Conservation (phyloP, 2,329 filamentous ascomycete species). For the Penicillium sp. region DNA sequence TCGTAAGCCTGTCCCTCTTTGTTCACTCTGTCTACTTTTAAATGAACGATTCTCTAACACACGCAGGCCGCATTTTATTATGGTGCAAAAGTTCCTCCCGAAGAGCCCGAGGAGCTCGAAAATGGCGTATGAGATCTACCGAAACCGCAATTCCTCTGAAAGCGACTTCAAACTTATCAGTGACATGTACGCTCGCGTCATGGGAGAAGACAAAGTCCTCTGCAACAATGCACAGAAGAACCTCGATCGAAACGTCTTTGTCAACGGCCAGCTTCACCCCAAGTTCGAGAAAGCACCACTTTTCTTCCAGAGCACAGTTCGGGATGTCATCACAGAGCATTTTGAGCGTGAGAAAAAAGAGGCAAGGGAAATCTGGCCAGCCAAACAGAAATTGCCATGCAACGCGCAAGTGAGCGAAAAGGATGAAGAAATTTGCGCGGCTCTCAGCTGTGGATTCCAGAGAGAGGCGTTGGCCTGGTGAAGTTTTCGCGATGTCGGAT, state of each 20-base stretch:
- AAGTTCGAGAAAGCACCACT: slow-evolving; percentile 58
- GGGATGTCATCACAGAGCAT: slow-evolving; percentile 51
- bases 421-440: slow-evolving; percentile 26
- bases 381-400: slow-evolving; percentile 29
- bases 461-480: slow-evolving; percentile 27
- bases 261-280: slow-evolving; percentile 63
- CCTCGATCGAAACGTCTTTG: slow-evolving; percentile 59
- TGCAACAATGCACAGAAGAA: slow-evolving; percentile 60
- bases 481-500: no score
- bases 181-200: slow-evolving; percentile 61
- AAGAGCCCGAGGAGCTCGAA: slow-evolving; percentile 49
- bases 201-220: slow-evolving; percentile 63
- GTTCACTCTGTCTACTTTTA: not conserved
- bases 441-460: slow-evolving; percentile 23
- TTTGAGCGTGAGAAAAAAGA: slow-evolving; percentile 47
- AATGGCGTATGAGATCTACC: slow-evolving; percentile 63
- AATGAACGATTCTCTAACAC: slow-evolving; percentile 29
- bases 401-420: slow-evolving; percentile 21
- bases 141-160: slow-evolving; percentile 59
- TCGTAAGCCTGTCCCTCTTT: slow-evolving; percentile 23
- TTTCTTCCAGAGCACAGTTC: slow-evolving; percentile 55
- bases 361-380: slow-evolving; percentile 54
- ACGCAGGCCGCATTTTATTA: slow-evolving; percentile 59
- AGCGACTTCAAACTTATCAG: slow-evolving; percentile 58
- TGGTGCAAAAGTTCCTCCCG: slow-evolving; percentile 62